Evolutionary conservation across 2,329 filamentous ascomycete genomes (phyloP), one percentile per base, ranked within the genome.

Genomic region (Didymella glomerata): DNA sequence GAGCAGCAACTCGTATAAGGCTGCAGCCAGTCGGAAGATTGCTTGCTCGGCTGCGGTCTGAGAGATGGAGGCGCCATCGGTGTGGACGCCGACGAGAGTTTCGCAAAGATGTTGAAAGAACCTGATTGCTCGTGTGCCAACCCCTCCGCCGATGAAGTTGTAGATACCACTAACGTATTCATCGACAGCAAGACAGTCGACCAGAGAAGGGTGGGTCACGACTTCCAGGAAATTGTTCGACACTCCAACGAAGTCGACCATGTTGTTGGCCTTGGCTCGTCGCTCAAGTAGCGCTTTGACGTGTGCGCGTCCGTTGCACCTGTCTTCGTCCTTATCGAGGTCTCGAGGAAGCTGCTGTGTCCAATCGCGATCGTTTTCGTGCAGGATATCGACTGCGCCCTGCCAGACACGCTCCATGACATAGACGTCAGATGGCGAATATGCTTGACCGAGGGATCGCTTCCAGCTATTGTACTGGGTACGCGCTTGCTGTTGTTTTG

Each of bases 131-230:
- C 71, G 60, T 2, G 54, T 66, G 11, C 74, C 74, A 32, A 73
- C 70, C n/a, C 18, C 30, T 14, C 60, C 64, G 14, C 75, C 64
- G 36, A 78, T 68, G 62, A 74, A 77, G 25, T 67, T 75, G 63
- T 77, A 77, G 13, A 79, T 48, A 13, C 42, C 54, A 24, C 70
- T 70, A 11, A 78, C 70, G 30, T 62, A 68, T 16, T 70, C 75
- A 60, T 79, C 75, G 2, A 77, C 62, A 8, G 75, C 68, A 16
- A 78, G 67, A 42, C 69, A 77, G 40, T 77, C 69, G 9, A 78
- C 47, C 13, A 77, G 47, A n/a, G 70, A 62, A 11, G 60, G 48
- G 57, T 79, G 74, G 1, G 76, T 75, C 4, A 78, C 71, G 3
- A 75, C 69, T 14, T 47, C 47, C 13, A 73, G 65, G 34, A 73